phyloP scores from a whole-genome alignment of 73 alveolate species.

The Paramecium sonneborni region DNA sequence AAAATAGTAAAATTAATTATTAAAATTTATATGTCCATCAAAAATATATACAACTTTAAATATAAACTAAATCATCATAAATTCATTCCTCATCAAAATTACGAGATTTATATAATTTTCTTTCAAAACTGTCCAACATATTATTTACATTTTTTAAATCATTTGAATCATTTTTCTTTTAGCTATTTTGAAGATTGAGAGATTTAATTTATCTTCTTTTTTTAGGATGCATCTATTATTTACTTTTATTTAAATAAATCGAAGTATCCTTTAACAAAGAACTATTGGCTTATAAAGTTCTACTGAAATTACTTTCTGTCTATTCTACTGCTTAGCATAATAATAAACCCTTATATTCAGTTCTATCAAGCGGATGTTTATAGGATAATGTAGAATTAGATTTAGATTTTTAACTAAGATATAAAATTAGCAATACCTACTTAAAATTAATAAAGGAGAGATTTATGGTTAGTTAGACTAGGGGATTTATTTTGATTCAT shows the following conservation, averaged over 20 bases:
- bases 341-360: constrained; percentile 38
- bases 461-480: neutral
- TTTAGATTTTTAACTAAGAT: constrained; percentile 3
- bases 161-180: neutral
- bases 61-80: neutral
- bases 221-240: neutral
- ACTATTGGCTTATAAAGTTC: constrained; percentile 6
- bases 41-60: no score
- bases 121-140: constrained; percentile 38
- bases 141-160: neutral
- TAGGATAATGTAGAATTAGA: neutral
- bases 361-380: constrained; percentile 19
- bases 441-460: neutral
- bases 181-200: neutral
- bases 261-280: neutral
- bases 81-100: neutral
- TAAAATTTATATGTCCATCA: no score
- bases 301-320: constrained; percentile 5
- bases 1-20: no score
- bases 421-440: neutral
- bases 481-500: neutral
- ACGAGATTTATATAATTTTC: neutral
- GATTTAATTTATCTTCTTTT: neutral
- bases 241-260: neutral
- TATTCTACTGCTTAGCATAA: constrained; percentile 37